A percentile compares a stretch with the other conserved stretches of the same genome.
These are phyloP conservation scores for Nothophytophthora sp. DNA, from an alignment of 352 stramenopile species.

Conservation along the genomic window DNA sequence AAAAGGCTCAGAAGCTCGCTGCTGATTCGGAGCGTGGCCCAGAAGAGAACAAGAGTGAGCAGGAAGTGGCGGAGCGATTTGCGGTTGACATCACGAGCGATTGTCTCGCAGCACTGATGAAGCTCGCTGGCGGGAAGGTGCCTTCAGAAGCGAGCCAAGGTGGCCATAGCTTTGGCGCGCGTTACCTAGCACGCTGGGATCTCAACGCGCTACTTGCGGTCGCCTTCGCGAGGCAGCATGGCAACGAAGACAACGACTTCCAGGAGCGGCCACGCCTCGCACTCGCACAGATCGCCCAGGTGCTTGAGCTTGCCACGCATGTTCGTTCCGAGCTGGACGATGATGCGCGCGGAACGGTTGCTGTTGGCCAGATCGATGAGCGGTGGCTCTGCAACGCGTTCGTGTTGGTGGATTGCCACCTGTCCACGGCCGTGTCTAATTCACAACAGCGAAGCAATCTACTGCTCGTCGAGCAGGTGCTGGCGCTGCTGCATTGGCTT, in stretches of 20 bases:
- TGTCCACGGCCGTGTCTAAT: background rate
- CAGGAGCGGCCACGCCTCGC: slow-evolving; percentile 32
- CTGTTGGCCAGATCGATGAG: slow-evolving; percentile 21
- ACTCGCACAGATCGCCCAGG: slow-evolving; percentile 31
- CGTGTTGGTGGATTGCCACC: slow-evolving; percentile 15
- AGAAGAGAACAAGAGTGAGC: slow-evolving; percentile 7
- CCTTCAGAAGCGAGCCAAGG: slow-evolving; percentile 8
- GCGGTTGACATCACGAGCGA: slow-evolving; percentile 14
- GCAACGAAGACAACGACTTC: slow-evolving; percentile 41
- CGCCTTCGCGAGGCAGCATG: slow-evolving; percentile 37
- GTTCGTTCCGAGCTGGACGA: slow-evolving; percentile 20
- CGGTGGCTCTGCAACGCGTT: slow-evolving; percentile 27
- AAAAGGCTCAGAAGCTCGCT: slow-evolving; percentile 15
- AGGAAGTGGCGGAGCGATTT: slow-evolving; percentile 3
- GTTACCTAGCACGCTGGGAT: slow-evolving; percentile 53
- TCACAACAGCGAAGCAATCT: slow-evolving; percentile 1
- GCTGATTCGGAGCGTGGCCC: slow-evolving; percentile 5
- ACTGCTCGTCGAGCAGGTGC: slow-evolving; percentile 27
- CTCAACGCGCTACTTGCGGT: slow-evolving; percentile 44
- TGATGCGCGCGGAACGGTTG: slow-evolving; percentile 10
- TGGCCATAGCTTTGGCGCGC: slow-evolving; percentile 36
- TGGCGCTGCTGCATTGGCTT: slow-evolving; percentile 37
- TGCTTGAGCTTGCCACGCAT: slow-evolving; percentile 28
- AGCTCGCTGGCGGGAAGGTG: slow-evolving; percentile 31
- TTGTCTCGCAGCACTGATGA: slow-evolving; percentile 37